Percentiles rank a stretch among this genome's conserved stretches.
Evolutionary conservation across 768 basidiomycete species (phyloP).

Genomic region (Pleurotus ostreatus): DNA sequence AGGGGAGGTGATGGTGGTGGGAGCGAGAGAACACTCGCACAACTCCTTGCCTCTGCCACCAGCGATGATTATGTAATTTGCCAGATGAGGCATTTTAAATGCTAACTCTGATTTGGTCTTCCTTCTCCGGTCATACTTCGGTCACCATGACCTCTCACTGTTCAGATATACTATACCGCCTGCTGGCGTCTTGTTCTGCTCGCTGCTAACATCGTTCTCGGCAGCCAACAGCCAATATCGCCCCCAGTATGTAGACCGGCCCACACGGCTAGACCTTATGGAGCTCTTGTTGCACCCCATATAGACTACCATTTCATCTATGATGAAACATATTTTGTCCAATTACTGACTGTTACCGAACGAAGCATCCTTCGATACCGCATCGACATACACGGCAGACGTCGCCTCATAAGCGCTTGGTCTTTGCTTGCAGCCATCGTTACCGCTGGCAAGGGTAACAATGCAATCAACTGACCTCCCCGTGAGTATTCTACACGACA

Average conservation of each 20-base stretch:
- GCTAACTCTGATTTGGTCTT: background rate
- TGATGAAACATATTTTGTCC: too few relatives aligned
- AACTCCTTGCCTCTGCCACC: constrained; percentile 2
- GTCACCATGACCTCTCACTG: constrained; percentile 8
- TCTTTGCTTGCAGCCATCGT: too few relatives aligned
- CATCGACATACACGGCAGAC: background rate
- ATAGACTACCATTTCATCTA: background rate
- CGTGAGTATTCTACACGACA: too few relatives aligned
- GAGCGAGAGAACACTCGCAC: constrained; percentile 40
- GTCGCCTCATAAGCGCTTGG: too few relatives aligned
- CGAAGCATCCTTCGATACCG: background rate
- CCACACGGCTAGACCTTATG: constrained; percentile 2
- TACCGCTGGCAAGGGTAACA: too few relatives aligned
- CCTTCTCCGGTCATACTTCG: constrained; percentile 11
- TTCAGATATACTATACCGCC: background rate
- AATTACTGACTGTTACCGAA: too few relatives aligned
- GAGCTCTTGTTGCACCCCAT: background rate
- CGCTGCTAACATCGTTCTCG: background rate
- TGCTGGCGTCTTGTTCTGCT: background rate
- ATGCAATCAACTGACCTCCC: too few relatives aligned
- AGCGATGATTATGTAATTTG: constrained; percentile 3
- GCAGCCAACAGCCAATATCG: background rate
- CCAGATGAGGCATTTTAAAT: background rate
- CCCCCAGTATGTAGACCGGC: background rate
- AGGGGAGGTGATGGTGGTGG: constrained; percentile 48